phyloP scores from a whole-genome alignment of 352 stramenopile genomes.

The Thalassiosira livingstoniorum region DNA sequence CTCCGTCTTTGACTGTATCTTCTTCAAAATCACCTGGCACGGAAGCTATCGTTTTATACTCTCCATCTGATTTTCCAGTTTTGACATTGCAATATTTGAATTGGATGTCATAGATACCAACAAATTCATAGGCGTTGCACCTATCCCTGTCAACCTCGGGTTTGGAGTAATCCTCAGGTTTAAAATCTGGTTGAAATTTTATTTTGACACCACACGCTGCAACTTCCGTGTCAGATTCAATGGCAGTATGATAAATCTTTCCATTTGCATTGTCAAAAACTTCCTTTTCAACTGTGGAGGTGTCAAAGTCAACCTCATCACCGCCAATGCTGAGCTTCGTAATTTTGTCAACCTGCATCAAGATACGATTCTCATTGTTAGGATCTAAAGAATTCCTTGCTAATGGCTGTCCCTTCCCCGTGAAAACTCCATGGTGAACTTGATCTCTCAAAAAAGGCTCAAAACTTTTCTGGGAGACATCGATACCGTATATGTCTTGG shows the following conservation, averaged over 20 bases:
- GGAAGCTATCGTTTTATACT: background rate
- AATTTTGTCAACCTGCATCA: background rate
- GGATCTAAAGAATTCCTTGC: background rate
- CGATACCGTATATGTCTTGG: background rate
- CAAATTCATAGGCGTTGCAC: background rate
- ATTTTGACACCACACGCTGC: background rate
- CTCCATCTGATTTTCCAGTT: background rate
- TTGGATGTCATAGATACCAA: constrained; percentile 1
- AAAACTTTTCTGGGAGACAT: background rate
- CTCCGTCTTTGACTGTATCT: background rate
- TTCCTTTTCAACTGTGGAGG: too few species aligned
- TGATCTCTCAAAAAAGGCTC: background rate
- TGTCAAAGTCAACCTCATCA: background rate
- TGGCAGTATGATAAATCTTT: background rate
- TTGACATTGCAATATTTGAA: constrained; percentile 5
- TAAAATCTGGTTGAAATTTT: background rate
- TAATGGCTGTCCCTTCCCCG: background rate
- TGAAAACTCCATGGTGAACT: constrained; percentile 1
- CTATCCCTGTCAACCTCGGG: background rate
- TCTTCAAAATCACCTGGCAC: background rate
- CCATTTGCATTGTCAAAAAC: background rate
- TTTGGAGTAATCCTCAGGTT: background rate
- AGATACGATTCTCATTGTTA: background rate
- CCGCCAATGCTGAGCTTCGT: background rate
- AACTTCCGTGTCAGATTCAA: background rate